These are phyloP conservation scores for Poa annua DNA, from an alignment of 176 grass and related monocot species.

Conservation along the genomic window DNA sequence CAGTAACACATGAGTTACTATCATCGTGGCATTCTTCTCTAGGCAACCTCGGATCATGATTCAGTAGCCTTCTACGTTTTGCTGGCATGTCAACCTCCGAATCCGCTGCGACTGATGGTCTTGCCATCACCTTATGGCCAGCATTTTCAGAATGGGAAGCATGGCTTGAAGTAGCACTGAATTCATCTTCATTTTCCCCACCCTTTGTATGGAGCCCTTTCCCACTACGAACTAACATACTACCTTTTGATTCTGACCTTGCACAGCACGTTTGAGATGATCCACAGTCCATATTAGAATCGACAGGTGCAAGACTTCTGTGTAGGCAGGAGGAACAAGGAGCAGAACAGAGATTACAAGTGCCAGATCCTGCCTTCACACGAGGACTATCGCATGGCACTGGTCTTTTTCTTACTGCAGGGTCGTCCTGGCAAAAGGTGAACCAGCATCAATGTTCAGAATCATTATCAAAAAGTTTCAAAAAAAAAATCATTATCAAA, in stretches of 20 bases:
- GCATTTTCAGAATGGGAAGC: conserved; percentile 66
- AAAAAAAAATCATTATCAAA: too few relatives aligned
- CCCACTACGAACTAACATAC: conserved; percentile 39
- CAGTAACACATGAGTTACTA: conserved; percentile 65
- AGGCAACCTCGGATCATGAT: conserved; percentile 31
- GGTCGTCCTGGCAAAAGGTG: conserved; percentile 48
- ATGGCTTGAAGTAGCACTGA: conserved; percentile 71
- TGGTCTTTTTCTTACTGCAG: conserved; percentile 45
- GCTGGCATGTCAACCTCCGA: conserved; percentile 73
- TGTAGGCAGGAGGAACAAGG: conserved; percentile 85
- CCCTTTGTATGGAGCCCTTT: conserved; percentile 39
- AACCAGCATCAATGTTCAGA: conserved; percentile 19
- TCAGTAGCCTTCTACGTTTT: conserved; percentile 54
- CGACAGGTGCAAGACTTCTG: conserved; percentile 37
- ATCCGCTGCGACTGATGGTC: conserved; percentile 47
- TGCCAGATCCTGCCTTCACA: conserved; percentile 65
- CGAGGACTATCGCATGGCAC: conserved; percentile 17
- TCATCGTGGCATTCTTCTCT: conserved; percentile 51
- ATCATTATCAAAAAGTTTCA: too few relatives aligned
- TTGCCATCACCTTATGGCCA: conserved; percentile 53
- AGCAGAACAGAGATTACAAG: conserved; percentile 73
- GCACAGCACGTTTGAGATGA: conserved; percentile 61
- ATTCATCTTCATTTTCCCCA: conserved; percentile 54
- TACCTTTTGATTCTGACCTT: conserved; percentile 58
- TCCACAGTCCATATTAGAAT: conserved; percentile 58